Evolutionary conservation across 805 yeast species (phyloP).

Genomic region (Candida ovalis): DNA sequence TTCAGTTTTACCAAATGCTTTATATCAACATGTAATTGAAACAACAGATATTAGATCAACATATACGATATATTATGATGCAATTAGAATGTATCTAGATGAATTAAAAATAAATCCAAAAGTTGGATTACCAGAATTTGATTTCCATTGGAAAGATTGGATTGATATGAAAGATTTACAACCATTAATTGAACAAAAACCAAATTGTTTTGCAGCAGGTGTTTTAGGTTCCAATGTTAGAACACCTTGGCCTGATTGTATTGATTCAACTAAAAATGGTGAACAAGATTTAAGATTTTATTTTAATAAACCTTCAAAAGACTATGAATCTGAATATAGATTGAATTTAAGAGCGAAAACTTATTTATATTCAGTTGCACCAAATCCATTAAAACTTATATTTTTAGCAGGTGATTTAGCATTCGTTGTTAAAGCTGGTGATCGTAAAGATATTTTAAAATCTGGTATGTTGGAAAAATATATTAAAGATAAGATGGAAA

Average conservation of each 20-base stretch:
- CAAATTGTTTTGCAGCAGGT: slow-evolving; percentile 43
- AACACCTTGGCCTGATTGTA: slow-evolving; percentile 40
- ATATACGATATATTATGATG: slow-evolving; percentile 31
- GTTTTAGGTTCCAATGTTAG: slow-evolving; percentile 38
- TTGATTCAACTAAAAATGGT: slow-evolving; percentile 22
- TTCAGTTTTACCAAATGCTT: slow-evolving; percentile 35
- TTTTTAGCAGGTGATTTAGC: slow-evolving; percentile 41
- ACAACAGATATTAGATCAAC: slow-evolving; percentile 35
- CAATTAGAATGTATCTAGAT: slow-evolving; percentile 28
- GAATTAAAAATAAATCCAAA: slow-evolving; percentile 23
- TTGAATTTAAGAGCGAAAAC: slow-evolving; percentile 38
- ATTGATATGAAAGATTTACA: slow-evolving; percentile 42
- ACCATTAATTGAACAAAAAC: slow-evolving; percentile 36
- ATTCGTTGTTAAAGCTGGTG: slow-evolving; percentile 34
- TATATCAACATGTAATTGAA: slow-evolving; percentile 33
- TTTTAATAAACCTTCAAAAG: slow-evolving; percentile 26
- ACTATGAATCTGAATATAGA: slow-evolving; percentile 36
- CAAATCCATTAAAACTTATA: slow-evolving; percentile 40
- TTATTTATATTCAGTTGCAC: slow-evolving; percentile 40
- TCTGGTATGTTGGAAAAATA: slow-evolving; percentile 34
- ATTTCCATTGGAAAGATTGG: slow-evolving; percentile 57
- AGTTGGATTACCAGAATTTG: slow-evolving; percentile 33
- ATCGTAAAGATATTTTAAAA: slow-evolving; percentile 28
- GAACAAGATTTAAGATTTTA: slow-evolving; percentile 22
- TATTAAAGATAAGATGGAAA: slow-evolving; percentile 28